A percentile compares a stretch with the other conserved stretches of the same genome.
These are phyloP conservation scores for Tagetes erecta DNA, from an alignment of 129 eudicot genomes.

Conservation along the genomic window DNA sequence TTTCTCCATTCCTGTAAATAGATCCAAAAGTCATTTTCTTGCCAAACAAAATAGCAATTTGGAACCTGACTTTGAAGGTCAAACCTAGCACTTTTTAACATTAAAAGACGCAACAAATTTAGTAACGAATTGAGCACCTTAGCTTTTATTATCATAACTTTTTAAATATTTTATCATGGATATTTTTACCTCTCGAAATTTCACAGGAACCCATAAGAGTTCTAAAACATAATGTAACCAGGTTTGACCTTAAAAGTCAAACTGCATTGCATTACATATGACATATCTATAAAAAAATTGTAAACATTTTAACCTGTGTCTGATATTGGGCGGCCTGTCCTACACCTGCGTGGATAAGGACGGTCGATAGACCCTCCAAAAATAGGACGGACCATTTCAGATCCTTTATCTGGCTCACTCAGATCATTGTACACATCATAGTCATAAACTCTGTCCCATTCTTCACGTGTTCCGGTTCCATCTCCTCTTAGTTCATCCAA, in stretches of 20 bases:
- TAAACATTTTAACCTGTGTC: slow-evolving; percentile 40
- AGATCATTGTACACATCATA: slow-evolving; percentile 81
- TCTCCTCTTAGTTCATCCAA: slow-evolving; percentile 60
- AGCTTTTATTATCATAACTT: background rate
- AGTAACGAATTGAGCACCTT: background rate
- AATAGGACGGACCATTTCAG: slow-evolving; percentile 53
- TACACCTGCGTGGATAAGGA: slow-evolving; percentile 90
- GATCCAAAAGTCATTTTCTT: background rate
- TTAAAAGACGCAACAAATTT: background rate
- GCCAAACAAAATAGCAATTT: background rate
- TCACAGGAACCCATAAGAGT: background rate
- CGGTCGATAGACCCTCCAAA: slow-evolving; percentile 62
- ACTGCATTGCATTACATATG: background rate
- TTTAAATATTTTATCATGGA: background rate
- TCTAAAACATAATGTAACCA: background rate
- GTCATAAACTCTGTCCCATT: slow-evolving; percentile 90
- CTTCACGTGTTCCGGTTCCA: slow-evolving; percentile 63
- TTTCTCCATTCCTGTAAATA: slow-evolving; percentile 45
- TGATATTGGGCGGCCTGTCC: slow-evolving; percentile 75
- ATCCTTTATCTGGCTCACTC: slow-evolving; percentile 67
- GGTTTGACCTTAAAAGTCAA: slow-evolving; percentile 21
- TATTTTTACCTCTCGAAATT: background rate
- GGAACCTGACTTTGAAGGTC: slow-evolving; percentile 13
- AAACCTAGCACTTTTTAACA: background rate
- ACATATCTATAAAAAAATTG: background rate